Percentiles rank a stretch among this genome's conserved stretches.
Evolutionary conservation across 2,329 filamentous ascomycete species (phyloP).

Genomic region (Colletotrichum sp.): DNA sequence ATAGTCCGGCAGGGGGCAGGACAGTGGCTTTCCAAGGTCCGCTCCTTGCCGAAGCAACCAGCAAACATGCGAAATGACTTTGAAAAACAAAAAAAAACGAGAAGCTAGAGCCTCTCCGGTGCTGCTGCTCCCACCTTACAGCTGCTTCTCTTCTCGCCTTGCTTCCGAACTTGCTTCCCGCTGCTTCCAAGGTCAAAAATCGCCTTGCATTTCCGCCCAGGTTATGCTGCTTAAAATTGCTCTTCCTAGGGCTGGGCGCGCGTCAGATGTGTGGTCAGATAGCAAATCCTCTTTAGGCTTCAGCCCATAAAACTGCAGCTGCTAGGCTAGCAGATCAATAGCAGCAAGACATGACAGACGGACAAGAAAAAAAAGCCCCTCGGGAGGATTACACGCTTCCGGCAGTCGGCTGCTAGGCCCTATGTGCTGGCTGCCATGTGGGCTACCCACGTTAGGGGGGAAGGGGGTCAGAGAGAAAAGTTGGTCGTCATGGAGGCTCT

Average conservation of each 20-base stretch:
- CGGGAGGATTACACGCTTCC: background rate
- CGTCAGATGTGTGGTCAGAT: constrained; percentile 17
- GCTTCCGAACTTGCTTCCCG: background rate
- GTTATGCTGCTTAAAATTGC: background rate
- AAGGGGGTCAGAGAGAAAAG: background rate
- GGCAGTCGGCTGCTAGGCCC: background rate
- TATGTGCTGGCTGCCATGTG: background rate
- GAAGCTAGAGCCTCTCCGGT: background rate
- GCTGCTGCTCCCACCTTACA: background rate
- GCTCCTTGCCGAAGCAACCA: no score
- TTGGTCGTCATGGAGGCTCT: constrained; percentile 6
- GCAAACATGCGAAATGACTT: no score
- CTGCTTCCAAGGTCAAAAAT: background rate
- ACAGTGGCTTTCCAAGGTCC: no score
- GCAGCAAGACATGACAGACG: background rate
- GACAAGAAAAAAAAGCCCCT: background rate
- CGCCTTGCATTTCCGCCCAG: background rate
- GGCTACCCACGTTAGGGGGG: background rate
- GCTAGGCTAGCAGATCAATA: background rate
- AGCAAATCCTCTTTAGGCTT: background rate
- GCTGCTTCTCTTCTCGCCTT: background rate
- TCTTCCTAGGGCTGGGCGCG: constrained; percentile 10
- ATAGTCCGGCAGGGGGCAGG: no score
- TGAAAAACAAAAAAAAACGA: background rate
- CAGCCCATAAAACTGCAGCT: background rate